Conservation (phyloP, 2,329 filamentous ascomycete genomes). For the Verticillium dahliae region DNA sequence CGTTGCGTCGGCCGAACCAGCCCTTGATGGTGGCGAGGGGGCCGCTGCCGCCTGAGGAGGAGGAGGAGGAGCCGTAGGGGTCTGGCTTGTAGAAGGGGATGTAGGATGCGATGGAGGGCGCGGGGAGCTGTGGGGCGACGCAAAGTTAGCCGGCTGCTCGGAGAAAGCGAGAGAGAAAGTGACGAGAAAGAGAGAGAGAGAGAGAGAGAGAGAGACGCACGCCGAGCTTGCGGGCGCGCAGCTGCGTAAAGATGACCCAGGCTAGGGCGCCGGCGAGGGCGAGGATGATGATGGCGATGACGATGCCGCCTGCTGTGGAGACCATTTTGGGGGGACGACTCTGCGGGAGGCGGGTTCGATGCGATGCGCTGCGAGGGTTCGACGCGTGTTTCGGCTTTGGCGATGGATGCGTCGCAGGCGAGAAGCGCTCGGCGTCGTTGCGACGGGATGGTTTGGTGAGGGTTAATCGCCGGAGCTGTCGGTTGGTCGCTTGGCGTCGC, state of each 20-base stretch:
- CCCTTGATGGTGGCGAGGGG: conserved; percentile 55
- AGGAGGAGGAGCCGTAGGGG: conserved; percentile 10
- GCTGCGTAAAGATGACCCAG: conserved; percentile 67
- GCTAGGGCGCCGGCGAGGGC: conserved; percentile 48
- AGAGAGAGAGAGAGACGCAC: conserved; percentile 32
- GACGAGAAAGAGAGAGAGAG: not conserved
- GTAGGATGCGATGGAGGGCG: conserved; percentile 60
- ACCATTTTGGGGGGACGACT: conserved; percentile 34
- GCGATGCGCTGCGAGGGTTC: not conserved
- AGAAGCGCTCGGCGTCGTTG: not conserved
- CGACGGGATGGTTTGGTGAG: no score
- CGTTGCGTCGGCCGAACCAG: conserved; percentile 61
- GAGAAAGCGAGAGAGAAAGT: no score
- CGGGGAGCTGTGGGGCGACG: conserved; percentile 48
- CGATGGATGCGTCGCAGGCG: not conserved
- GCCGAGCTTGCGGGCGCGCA: conserved; percentile 66
- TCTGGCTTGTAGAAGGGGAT: conserved; percentile 60
- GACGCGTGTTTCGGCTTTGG: not conserved
- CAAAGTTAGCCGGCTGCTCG: not conserved
- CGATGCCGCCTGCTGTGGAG: conserved; percentile 57
- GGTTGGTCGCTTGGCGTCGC: not conserved
- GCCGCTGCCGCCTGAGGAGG: not conserved
- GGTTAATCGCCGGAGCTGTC: not conserved
- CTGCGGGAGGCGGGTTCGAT: no score
- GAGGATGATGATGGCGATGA: conserved; percentile 65